Base-by-base conservation (phyloP, 768 basidiomycete genomes). In the Lactarius indigo region DNA sequence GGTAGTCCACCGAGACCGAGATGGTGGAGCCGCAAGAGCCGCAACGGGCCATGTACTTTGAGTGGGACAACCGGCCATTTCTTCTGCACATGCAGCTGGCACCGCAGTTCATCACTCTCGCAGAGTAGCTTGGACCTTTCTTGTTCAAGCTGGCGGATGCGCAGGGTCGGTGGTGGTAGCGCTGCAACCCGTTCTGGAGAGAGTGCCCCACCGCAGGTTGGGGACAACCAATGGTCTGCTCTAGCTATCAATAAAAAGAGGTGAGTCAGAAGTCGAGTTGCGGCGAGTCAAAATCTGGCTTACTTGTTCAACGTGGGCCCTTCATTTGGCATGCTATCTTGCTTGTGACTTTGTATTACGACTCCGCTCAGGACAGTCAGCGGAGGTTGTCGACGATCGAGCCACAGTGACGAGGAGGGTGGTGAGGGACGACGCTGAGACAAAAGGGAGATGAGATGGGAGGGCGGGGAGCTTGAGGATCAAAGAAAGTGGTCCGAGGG, bases 251-350 rank as follows among this genome's bases (percentile, higher is more conserved):
- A 15, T 7, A 63, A 56, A 20, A 47, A 1, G 15, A 23, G 7
- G 18, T 17, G 44, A 33, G 9, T 17, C 4, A 23, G 63, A 18
- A 61, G 41, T 20, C 7, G n/a, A 44, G 23, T 20, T 18, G n/a
- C n/a, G n/a, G 59, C 59, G 57, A 52, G 57, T 15, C 47, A 17
- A 52, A 41, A 41, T 15, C n/a, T 37, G 31, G 72, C 79, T 26
- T 61, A 91, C 92, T 84, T 92, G 90, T 71, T 94, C 91, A 74
- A 94, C 92, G 81, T 94, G 94, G 13, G 92, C 92, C 80, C 94
- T 94, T 78, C 92, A 84, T 78, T 94, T 94, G 75, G 92, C 92
- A 67, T 92, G 87, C 81, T 94, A 92, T 72, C 92, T 82, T 39
- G 92, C 92, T 79, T 94, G 92, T 12, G 92, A n/a, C n/a, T n/a